Evolutionary conservation across 306 rosid species (phyloP).

Genomic region (Hippophae tibetana): DNA sequence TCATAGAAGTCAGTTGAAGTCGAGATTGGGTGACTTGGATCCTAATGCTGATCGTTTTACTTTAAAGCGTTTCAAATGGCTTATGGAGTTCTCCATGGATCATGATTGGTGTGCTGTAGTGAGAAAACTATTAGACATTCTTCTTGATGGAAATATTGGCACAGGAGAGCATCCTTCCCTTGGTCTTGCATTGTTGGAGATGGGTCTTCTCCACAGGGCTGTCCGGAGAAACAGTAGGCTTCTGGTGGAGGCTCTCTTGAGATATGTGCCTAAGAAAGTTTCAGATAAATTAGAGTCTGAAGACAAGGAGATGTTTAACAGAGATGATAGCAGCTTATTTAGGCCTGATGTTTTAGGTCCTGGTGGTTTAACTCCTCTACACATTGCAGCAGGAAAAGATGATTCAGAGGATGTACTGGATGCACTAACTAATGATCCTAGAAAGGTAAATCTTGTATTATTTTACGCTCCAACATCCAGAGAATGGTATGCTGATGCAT

Average conservation of each 20-base stretch:
- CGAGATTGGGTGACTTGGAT: conserved; percentile 42
- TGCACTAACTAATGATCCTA: conserved; percentile 43
- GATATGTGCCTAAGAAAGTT: conserved; percentile 33
- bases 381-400: conserved; percentile 58
- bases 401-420: conserved; percentile 62
- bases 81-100: conserved; percentile 71
- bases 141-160: conserved; percentile 55
- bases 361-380: conserved; percentile 75
- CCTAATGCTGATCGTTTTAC: conserved; percentile 45
- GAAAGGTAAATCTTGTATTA: no score
- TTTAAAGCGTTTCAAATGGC: conserved; percentile 55
- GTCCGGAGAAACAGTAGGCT: conserved; percentile 61
- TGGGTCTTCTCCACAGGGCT: conserved; percentile 71
- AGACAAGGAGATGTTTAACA: conserved; percentile 28
- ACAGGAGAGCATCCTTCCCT: conserved; percentile 38
- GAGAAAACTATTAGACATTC: conserved; percentile 49
- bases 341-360: conserved; percentile 54
- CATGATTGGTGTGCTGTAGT: conserved; percentile 88
- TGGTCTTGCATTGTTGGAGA: conserved; percentile 47
- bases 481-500: no score
- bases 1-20: conserved; percentile 45
- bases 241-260: conserved; percentile 60
- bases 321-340: conserved; percentile 35
- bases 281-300: conserved; percentile 23
- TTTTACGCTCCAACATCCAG: no score